Conservation (phyloP, 257 asterid species). For the Catharanthus roseus region DNA sequence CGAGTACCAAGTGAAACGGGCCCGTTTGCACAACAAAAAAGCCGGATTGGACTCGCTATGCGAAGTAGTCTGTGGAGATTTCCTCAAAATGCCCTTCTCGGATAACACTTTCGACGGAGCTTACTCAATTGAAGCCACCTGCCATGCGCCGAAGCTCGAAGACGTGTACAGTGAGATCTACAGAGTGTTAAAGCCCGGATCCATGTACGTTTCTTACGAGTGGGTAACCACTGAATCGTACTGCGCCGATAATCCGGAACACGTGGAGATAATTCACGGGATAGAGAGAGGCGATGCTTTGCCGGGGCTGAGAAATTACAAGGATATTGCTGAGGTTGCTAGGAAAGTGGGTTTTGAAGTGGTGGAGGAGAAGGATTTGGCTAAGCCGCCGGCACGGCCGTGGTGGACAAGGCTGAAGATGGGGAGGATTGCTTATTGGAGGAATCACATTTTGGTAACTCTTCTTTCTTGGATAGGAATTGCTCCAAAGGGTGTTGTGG, state of each 20-base stretch:
- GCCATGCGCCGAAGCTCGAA: conserved; percentile 75
- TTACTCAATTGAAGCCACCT: conserved; percentile 75
- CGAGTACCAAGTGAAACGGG: conserved; percentile 72
- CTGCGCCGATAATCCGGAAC: conserved; percentile 33
- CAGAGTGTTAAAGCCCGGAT: conserved; percentile 66
- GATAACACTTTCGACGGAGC: conserved; percentile 66
- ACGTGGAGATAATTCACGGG: conserved; percentile 25
- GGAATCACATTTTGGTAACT: conserved; percentile 64
- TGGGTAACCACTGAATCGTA: conserved; percentile 83
- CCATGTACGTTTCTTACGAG: conserved; percentile 62
- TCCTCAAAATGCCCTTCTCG: conserved; percentile 68
- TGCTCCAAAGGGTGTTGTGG: conserved; percentile 51
- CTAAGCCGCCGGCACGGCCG: conserved; percentile 61
- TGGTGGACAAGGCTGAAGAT: conserved; percentile 87
- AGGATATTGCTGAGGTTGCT: conserved; percentile 25
- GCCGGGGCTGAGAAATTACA: conserved; percentile 27
- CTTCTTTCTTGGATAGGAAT: conserved; percentile 55
- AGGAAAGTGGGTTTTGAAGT: conserved; percentile 47
- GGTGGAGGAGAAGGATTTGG: conserved; percentile 57
- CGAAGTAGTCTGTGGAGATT: conserved; percentile 73
- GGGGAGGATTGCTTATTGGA: conserved; percentile 79
- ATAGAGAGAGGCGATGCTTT: conserved; percentile 31
- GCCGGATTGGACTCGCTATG: conserved; percentile 60
- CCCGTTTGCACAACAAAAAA: conserved; percentile 59
- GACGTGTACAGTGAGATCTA: conserved; percentile 71